Evolutionary conservation across 2,329 filamentous ascomycete genomes (phyloP), one percentile per base, ranked within the genome.

Genomic region (Delphinella strobiligena): DNA sequence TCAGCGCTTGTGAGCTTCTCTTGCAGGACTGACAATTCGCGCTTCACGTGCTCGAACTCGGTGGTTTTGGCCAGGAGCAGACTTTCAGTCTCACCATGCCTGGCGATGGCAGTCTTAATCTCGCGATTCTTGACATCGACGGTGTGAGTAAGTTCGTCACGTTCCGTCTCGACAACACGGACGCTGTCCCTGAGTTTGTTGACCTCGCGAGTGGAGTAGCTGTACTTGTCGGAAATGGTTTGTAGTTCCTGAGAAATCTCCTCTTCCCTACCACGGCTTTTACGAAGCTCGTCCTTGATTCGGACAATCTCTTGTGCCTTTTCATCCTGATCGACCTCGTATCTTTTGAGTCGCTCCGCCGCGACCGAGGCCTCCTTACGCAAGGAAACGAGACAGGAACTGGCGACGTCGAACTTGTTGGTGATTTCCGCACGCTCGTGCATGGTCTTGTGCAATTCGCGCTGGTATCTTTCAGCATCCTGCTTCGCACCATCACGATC

Each of bases 391-490:
- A 51, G 47, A 22, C 42, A 47, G 22, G 45, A 41, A 15, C 42
- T 47, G 18, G 54, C 42, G 11, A 54, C 53, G 18, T 42, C 45
- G 27, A 49, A 44, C 36, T 42, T 53, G 41, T 36, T 47, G 40
- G 44, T 53, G 22, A 52, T 35, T 31, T 56, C 54, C 10, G 46
- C 47, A 18, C 51, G 45, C 36, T 55, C 53, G 24, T 54, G 51
- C n/a, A 42, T 49, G 30, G 54, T 31, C 36, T 40, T 51, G 16
- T 52, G 47, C 14, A 52, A 40, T 9, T 53, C 49, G 31, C 42
- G 46, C 7, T 53, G 51, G 14, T 51, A 43, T 38, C 48, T 52
- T 37, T 55, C 52, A 17, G 45, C 42, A 11, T 53, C 51, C 34
- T 52, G 46, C 14, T 46, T 44, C 10, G 50, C 51, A 29, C 43